phyloP scores from a whole-genome alignment of 805 yeast species.

The Kluyveromyces dobzhanskii region DNA sequence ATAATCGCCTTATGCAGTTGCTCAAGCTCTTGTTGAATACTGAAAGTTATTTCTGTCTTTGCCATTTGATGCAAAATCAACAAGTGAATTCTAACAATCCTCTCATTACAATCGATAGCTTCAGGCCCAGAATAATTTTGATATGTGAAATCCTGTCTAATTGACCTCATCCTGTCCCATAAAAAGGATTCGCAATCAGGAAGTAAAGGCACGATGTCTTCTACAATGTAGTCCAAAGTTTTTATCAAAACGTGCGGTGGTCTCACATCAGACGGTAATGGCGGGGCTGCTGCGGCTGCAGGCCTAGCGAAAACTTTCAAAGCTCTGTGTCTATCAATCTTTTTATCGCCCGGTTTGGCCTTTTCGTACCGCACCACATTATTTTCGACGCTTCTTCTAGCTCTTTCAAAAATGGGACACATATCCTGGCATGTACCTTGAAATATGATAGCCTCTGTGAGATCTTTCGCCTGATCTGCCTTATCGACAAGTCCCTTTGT shows the following conservation, averaged over 20 bases:
- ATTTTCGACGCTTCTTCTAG: constrained; percentile 78
- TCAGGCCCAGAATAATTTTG: constrained; percentile 92
- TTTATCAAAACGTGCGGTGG: constrained; percentile 70
- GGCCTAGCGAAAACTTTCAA: constrained; percentile 93
- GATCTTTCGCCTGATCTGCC: constrained; percentile 69
- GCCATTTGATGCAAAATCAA: constrained; percentile 82
- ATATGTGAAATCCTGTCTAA: constrained; percentile 93
- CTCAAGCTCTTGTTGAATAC: constrained; percentile 92
- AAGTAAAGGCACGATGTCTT: constrained; percentile 49
- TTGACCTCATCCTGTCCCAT: constrained; percentile 96
- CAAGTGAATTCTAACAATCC: constrained; percentile 83
- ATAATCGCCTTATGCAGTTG: constrained; percentile 89
- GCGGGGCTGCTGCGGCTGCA: constrained; percentile 97
- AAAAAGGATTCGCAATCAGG: constrained; percentile 85
- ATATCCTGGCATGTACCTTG: constrained; percentile 85
- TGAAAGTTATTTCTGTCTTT: constrained; percentile 58
- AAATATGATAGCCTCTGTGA: constrained; percentile 83
- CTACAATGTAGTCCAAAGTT: constrained; percentile 66
- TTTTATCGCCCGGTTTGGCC: constrained; percentile 45
- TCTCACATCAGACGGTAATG: constrained; percentile 93
- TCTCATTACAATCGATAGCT: constrained; percentile 86
- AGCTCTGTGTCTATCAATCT: constrained; percentile 52
- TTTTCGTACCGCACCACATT: constrained; percentile 75
- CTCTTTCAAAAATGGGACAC: constrained; percentile 93
- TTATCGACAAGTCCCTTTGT: constrained; percentile 74